Conservation (phyloP, 176 grass and related monocot species). For the Thalia dealbata region DNA sequence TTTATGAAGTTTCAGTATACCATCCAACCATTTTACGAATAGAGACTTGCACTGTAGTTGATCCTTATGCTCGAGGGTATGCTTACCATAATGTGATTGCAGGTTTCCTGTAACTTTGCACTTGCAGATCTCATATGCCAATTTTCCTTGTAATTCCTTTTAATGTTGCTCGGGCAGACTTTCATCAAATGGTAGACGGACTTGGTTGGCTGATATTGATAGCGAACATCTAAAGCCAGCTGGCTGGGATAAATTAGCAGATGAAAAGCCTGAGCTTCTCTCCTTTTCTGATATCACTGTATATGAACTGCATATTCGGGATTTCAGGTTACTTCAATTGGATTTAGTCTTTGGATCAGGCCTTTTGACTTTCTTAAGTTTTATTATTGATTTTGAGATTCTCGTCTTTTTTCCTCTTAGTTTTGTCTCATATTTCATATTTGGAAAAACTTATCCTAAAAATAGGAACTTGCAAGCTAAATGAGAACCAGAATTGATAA, state of each 20-base stretch:
- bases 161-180: slow-evolving; percentile 35
- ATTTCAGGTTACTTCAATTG: slow-evolving; percentile 51
- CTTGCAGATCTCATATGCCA: not conserved
- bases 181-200: slow-evolving; percentile 56
- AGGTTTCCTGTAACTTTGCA: not conserved
- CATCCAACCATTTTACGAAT: slow-evolving; percentile 51
- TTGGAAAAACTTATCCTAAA: not conserved
- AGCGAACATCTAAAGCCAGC: slow-evolving; percentile 53
- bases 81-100: slow-evolving; percentile 3
- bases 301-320: slow-evolving; percentile 89
- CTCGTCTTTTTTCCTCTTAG: not conserved
- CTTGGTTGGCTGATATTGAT: slow-evolving; percentile 70
- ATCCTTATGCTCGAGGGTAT: slow-evolving; percentile 94
- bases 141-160: slow-evolving; percentile 10
- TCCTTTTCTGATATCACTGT: slow-evolving; percentile 91
- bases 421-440: not conserved
- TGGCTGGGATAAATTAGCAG: slow-evolving; percentile 57
- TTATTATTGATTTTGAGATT: not conserved
- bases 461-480: too few relatives aligned
- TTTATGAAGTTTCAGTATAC: slow-evolving; percentile 72
- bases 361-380: not conserved
- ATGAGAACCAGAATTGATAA: too few relatives aligned
- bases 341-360: not conserved
- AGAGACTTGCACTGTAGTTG: slow-evolving; percentile 44
- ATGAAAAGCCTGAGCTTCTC: slow-evolving; percentile 64